Evolutionary conservation across 225 moss, liverwort and hornwort genomes (phyloP), one percentile per base, ranked within the genome.

Genomic region (Marchantia paleacea): DNA sequence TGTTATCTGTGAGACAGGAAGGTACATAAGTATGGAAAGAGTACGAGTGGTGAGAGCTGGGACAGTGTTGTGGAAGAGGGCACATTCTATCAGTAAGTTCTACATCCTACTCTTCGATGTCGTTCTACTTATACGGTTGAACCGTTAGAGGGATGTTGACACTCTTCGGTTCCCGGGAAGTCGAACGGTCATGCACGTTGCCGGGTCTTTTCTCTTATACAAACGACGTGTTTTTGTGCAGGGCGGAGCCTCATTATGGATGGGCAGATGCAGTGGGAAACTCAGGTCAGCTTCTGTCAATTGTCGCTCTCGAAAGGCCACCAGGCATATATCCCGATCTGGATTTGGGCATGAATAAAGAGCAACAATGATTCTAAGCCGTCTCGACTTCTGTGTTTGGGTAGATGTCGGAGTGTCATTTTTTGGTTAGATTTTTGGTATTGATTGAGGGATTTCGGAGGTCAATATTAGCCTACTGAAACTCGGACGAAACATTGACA

Each of bases 241-340:
- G 96, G 85, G 94, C 94, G 1, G 96, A 97, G 83, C 96, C 96
- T 19, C 96, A 94, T 78, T 97, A 94, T 16, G 94, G 93, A 39
- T 97, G 96, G 96, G 94, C 93, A 26, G 96, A 97, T 78, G 96
- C 96, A 66, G 89, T 97, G 18, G 94, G 94, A 55, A 97, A 97
- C 67, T 94, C 96, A 24, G 90, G 87, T 28, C 96, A 97, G 85
- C 93, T 97, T 12, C 80, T 97, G 83, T 85, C 91, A 77, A 94
- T 97, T 73, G 80, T 87, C 66, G 85, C 91, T 65, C 78, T 87
- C 39, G 88, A 97, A 78, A 88, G 96, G 55, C 96, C 96, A 53
- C 90, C 93, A 3, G 96, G 96, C 74, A 92, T 92, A 64, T 97
- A 91, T 63, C 93, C 94, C 2, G 91, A 86, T 72, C 84, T 94